Evolutionary conservation across 192 early-diverging fungal species (phyloP).

Genomic region (Thamnidium elegans): DNA sequence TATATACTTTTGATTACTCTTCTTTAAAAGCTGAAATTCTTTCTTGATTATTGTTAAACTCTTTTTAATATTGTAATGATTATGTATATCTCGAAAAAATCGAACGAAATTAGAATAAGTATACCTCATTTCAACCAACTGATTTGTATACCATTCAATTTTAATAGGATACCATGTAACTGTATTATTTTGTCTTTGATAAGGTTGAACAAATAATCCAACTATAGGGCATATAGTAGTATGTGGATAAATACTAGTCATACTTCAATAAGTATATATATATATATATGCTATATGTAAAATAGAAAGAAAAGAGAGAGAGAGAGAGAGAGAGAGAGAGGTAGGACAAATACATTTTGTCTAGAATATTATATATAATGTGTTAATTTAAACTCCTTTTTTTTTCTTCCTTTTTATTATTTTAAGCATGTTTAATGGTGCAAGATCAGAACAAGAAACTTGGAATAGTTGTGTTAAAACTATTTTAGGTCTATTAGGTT

Average conservation of each 20-base stretch:
- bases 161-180: background rate
- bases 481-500: constrained; percentile 23
- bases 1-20: background rate
- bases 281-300: too few species aligned
- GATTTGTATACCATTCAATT: background rate
- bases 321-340: too few species aligned
- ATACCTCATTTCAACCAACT: background rate
- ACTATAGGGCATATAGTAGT: background rate
- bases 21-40: too few species aligned
- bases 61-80: background rate
- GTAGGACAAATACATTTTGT: too few species aligned
- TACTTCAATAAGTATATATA: too few species aligned
- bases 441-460: constrained; percentile 10
- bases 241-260: too few species aligned
- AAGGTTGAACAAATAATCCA: background rate
- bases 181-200: background rate
- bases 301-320: too few species aligned
- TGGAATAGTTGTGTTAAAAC: constrained; percentile 28
- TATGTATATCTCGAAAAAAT: background rate
- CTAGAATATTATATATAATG: too few species aligned
- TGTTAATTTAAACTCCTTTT: background rate
- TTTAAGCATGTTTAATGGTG: background rate
- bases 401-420: background rate
- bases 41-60: background rate
- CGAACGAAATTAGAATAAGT: background rate